Evolutionary conservation across 2,329 filamentous ascomycete species (phyloP), one percentile per base, ranked within the genome.

Genomic region (Paraconiothyrium brasiliense): DNA sequence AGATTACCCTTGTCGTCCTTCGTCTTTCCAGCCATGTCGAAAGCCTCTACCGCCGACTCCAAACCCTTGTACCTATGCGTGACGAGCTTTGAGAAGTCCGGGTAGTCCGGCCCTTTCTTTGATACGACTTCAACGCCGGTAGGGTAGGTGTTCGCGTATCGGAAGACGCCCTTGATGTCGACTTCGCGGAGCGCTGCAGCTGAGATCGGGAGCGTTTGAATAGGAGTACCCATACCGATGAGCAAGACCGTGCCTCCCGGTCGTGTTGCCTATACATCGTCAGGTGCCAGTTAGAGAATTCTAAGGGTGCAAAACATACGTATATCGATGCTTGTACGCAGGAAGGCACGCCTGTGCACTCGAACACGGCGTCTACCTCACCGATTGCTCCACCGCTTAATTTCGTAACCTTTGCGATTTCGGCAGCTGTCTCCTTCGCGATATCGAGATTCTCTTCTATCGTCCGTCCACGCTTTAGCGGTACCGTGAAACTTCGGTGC

Each of bases 281-380:
- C 20, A 67, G 62, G n/a, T 11, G 4, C 27, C 4, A n/a, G 1
- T 30, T 11, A 39, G 32, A 27, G 20, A 1, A 4, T 8, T 8
- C n/a, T 35, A 30, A 10, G 32, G 16, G 34, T 54, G 11, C 20
- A 13, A 20, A 14, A 75, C 79, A 73, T 67, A 83, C 89, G 67
- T 90, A 93, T 22, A 93, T 86, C n/a, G 87, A 85, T 1, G 89
- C 90, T 74, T 92, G 90, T 79, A 92, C 89, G 74, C 90, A 92
- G 0, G 86, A 84, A 64, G 91, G 90, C 63, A 92, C 91, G 32
- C 91, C 91, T 0, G 91, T 93, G 73, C 90, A 93, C 77, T 93
- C 91, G 66, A 93, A 93, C 0, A 90, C 87, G 5, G 90, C 78
- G 70, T 92, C 89, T 2, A 92, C 85, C 50, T 90, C 89, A 1